These are phyloP conservation scores for Globisporangium cystogenes DNA, from an alignment of 352 stramenopile species.

Conservation along the genomic window DNA sequence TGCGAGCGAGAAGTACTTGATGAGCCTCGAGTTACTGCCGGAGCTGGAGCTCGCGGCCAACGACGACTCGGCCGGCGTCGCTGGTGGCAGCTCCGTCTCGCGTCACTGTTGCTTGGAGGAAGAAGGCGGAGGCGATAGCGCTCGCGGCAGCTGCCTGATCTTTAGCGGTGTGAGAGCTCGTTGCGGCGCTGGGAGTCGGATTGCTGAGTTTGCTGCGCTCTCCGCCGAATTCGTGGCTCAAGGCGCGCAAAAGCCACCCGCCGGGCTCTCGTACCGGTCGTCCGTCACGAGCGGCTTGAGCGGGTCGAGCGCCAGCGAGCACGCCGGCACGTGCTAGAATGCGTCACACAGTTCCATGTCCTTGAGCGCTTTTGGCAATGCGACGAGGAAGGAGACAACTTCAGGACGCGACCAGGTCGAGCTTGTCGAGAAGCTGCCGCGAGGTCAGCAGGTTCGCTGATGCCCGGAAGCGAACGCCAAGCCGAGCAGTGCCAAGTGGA, in stretches of 20 bases:
- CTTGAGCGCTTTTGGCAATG: too few species aligned
- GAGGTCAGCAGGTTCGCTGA: too few species aligned
- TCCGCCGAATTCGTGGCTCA: too few species aligned
- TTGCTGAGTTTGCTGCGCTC: background rate
- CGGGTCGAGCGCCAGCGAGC: slow-evolving; percentile 15
- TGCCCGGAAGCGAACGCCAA: too few species aligned
- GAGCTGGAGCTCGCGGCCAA: background rate
- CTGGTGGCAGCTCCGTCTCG: background rate
- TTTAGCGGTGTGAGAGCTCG: background rate
- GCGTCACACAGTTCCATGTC: slow-evolving; percentile 11
- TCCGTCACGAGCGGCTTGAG: slow-evolving; percentile 31
- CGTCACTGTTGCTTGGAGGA: background rate
- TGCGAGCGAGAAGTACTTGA: slow-evolving; percentile 47
- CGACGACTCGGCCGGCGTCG: background rate
- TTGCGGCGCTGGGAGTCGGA: background rate
- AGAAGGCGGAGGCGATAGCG: background rate
- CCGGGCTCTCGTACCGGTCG: slow-evolving; percentile 32
- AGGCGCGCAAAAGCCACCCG: slow-evolving; percentile 47
- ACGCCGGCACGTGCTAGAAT: slow-evolving; percentile 24
- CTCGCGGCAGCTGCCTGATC: background rate
- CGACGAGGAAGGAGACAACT: too few species aligned
- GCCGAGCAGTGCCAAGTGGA: too few species aligned
- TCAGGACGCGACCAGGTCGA: too few species aligned
- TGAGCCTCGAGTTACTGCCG: slow-evolving; percentile 4
- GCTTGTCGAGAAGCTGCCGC: too few species aligned